Evolutionary conservation across 2,329 filamentous ascomycete genomes (phyloP), one percentile per base, ranked within the genome.

Genomic region (Arthrobotrys sinensis): DNA sequence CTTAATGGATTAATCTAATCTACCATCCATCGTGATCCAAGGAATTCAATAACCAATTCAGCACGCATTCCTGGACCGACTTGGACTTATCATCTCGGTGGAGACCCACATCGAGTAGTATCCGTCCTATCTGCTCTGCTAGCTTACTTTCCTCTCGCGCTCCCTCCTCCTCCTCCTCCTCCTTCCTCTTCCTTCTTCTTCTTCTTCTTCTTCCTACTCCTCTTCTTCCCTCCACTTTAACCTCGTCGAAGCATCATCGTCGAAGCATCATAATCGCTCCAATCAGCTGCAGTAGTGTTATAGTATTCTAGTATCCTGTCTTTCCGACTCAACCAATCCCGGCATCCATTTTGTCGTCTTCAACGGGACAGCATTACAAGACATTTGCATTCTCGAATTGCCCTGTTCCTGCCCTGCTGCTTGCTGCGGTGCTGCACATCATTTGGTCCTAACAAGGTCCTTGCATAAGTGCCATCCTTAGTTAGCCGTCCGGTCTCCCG

Each of bases 401-500:
- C 11, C 40, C 19, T 57, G n/a, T 36, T 3, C n/a, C 8, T 10
- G 28, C 50, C 55, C 16, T 60, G 16, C 55, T 60, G 55, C 55
- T 43, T 52, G 62, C 32, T 48, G 19, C 46, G 36, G 7, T 24
- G 28, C 50, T 69, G 65, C 65, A 69, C 52, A 69, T 60, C 65
- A 69, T 69, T 43, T 4, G 16, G 60, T 16, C 38, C 36, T 21
- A 28, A 36, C 28, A 14, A 60, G 55, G 55, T 60, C 55, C 55
- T 60, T 60, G 55, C 55, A 60, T 60, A 43, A 60, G 55, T 60
- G 36, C 55, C 55, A 19, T 48, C 36, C 34, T 24, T 38, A 52
- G 40, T 63, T 63, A 52, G 67, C 66, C 66, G 66, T 70, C 66
- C 52, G 65, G 36, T 60, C 52, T 32, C 65, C 52, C 52, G 64